phyloP scores from a whole-genome alignment of 192 early-diverging fungal species.

The Mortierella alpina region DNA sequence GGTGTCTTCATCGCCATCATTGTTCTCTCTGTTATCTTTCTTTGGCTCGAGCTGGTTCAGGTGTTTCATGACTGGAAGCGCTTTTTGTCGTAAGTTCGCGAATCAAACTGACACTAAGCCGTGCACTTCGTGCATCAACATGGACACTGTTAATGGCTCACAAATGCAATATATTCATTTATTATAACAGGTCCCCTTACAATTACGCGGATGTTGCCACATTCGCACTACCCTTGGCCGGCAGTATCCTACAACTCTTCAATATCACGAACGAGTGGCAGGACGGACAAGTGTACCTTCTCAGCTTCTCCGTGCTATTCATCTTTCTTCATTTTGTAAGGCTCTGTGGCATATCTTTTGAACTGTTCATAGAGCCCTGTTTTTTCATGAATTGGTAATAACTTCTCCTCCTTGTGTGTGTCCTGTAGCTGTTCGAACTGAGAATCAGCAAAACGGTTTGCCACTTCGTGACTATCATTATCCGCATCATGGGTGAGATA shows the following conservation, averaged over 20 bases:
- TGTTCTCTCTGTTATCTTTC: slow-evolving; percentile 2
- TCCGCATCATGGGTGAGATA: slow-evolving; percentile 1
- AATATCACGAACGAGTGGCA: neutral
- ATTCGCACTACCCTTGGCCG: slow-evolving; percentile 11
- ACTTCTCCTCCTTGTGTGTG: neutral
- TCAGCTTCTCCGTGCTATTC: slow-evolving; percentile 16
- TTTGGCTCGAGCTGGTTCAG: slow-evolving; percentile 17
- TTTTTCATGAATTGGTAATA: neutral
- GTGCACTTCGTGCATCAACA: no score
- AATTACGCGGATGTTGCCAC: neutral
- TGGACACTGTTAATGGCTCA: no score
- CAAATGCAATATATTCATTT: no score
- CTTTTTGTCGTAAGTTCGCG: neutral
- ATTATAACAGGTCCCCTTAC: no score
- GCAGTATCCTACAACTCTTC: slow-evolving; percentile 3
- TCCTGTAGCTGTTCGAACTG: slow-evolving; percentile 25
- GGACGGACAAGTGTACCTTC: neutral
- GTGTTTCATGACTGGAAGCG: neutral
- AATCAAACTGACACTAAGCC: neutral
- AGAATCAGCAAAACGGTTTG: slow-evolving; percentile 11
- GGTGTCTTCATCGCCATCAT: slow-evolving; percentile 20
- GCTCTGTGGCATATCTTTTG: neutral
- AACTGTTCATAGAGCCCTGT: neutral
- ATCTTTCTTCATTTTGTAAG: slow-evolving; percentile 18
- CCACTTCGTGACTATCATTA: slow-evolving; percentile 20